Conservation (phyloP, 2,329 filamentous ascomycete genomes). For the Curvularia hawaiiensis region DNA sequence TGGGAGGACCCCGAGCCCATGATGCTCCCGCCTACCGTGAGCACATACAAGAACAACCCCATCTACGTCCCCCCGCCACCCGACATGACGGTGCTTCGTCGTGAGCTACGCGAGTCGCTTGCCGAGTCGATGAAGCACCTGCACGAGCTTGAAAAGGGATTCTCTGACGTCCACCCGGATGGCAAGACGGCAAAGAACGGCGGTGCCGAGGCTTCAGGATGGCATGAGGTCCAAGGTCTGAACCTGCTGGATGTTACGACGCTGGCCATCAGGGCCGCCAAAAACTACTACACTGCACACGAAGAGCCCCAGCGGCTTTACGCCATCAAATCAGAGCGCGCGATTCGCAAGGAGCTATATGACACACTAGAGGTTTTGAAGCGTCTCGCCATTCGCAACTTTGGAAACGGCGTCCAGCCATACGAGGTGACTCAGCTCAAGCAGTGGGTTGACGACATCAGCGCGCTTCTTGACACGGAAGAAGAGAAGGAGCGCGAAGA, state of each 20-base stretch:
- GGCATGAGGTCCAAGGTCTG: constrained; percentile 88
- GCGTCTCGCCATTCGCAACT: constrained; percentile 86
- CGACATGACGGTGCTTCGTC: constrained; percentile 77
- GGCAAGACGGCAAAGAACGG: constrained; percentile 14
- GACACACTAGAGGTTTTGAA: constrained; percentile 89
- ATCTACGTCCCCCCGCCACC: constrained; percentile 84
- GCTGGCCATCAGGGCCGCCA: constrained; percentile 91
- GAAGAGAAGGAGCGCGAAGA: constrained; percentile 78
- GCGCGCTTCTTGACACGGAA: constrained; percentile 76
- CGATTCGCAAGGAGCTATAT: constrained; percentile 82
- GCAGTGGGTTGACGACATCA: constrained; percentile 79
- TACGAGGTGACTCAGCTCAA: constrained; percentile 79
- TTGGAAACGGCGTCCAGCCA: constrained; percentile 78
- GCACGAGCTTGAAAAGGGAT: constrained; percentile 58
- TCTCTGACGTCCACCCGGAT: constrained; percentile 20
- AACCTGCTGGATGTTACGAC: constrained; percentile 92
- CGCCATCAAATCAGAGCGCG: constrained; percentile 83
- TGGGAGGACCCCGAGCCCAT: constrained; percentile 69
- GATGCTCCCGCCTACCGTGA: constrained; percentile 95
- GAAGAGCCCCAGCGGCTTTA: constrained; percentile 85
- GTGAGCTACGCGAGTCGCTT: constrained; percentile 70
- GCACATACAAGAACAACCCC: constrained; percentile 88
- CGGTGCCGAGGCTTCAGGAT: constrained; percentile 61
- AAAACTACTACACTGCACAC: constrained; percentile 95
- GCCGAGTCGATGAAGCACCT: constrained; percentile 72